These are phyloP conservation scores for Neckera pumila DNA, from an alignment of 225 moss, liverwort and hornwort genomes.

Conservation along the genomic window DNA sequence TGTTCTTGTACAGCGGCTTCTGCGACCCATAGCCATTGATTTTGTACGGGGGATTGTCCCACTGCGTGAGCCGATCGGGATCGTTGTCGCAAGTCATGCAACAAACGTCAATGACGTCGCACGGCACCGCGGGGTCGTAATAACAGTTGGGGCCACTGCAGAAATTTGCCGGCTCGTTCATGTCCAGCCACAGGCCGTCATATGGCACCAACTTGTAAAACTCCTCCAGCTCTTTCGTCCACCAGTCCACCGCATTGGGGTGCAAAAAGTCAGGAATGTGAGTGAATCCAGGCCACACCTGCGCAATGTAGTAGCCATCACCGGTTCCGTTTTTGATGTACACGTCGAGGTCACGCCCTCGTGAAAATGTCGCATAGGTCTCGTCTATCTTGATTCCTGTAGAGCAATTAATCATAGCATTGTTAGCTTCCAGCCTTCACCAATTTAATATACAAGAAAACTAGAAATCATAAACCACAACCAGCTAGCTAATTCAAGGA, in stretches of 20 bases:
- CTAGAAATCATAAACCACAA: not conserved
- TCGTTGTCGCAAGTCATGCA: constrained; percentile 16
- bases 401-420: not conserved
- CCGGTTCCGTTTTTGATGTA: constrained; percentile 41
- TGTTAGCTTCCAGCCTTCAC: not conserved
- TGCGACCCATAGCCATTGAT: constrained; percentile 24
- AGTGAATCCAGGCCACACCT: constrained; percentile 75
- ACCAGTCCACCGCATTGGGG: constrained; percentile 40
- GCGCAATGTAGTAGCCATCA: constrained; percentile 35
- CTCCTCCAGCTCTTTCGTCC: constrained; percentile 45
- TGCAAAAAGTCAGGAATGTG: constrained; percentile 56
- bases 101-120: constrained; percentile 9
- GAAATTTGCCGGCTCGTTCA: constrained; percentile 80
- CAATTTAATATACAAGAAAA: not conserved
- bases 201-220: constrained; percentile 43
- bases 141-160: constrained; percentile 40
- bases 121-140: constrained; percentile 9
- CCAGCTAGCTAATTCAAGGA: not conserved
- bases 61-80: constrained; percentile 11
- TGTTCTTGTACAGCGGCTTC: constrained; percentile 13
- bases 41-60: constrained; percentile 66
- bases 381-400: constrained; percentile 34
- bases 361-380: constrained; percentile 29
- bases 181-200: constrained; percentile 72
- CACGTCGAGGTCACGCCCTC: constrained; percentile 36